phyloP scores from a whole-genome alignment of 305 asterid species.

The Fraxinus floribunda region DNA sequence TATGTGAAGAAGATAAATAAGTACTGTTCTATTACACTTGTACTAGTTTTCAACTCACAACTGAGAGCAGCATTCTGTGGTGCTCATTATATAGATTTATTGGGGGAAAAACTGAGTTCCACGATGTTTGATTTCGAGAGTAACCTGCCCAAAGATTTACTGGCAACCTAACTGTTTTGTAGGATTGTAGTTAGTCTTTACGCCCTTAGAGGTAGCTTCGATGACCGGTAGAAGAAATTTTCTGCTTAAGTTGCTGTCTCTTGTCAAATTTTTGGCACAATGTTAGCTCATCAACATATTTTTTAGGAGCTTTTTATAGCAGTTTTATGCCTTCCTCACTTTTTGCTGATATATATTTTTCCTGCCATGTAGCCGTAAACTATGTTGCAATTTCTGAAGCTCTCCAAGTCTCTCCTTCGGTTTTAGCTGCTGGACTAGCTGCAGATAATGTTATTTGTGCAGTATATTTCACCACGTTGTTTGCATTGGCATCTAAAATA shows the following conservation, averaged over 20 bases:
- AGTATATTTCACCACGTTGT: constrained; percentile 68
- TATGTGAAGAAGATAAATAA: background rate
- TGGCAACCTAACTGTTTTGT: background rate
- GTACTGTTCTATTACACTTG: background rate
- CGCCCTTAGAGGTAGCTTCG: background rate
- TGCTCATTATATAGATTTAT: background rate
- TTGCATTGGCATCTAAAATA: constrained; percentile 76
- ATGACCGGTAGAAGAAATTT: background rate
- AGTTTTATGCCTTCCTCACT: background rate
- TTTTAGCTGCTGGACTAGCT: constrained; percentile 85
- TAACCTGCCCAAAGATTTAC: background rate
- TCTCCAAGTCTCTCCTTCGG: constrained; percentile 75
- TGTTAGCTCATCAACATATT: background rate
- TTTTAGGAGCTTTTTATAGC: background rate
- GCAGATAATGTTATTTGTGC: constrained; percentile 97
- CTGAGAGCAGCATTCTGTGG: background rate
- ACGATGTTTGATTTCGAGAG: background rate
- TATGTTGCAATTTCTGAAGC: constrained; percentile 92
- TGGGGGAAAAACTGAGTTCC: background rate
- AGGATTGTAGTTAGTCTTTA: background rate
- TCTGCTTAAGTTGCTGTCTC: background rate
- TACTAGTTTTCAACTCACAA: background rate
- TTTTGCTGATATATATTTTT: constrained; percentile 5
- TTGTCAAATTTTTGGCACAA: background rate
- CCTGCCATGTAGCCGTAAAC: constrained; percentile 68